phyloP scores from a whole-genome alignment of 495 filamentous ascomycete species.

The Penicillium soppii region DNA sequence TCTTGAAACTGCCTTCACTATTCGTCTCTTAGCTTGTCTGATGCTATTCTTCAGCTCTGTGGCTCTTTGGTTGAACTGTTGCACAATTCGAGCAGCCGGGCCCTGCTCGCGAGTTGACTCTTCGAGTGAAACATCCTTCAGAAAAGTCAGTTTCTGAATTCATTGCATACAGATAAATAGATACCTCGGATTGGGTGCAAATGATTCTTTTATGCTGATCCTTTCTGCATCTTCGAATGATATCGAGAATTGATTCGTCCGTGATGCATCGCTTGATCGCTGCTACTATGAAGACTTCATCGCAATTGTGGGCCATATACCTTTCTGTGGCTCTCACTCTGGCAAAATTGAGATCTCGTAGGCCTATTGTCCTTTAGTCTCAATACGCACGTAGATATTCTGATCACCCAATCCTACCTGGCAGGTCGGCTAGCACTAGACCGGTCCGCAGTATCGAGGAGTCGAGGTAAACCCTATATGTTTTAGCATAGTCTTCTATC shows the following conservation, averaged over 20 bases:
- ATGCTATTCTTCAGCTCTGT: no score
- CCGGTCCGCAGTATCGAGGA: slow-evolving; percentile 27
- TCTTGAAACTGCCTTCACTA: no score
- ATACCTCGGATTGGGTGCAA: slow-evolving; percentile 29
- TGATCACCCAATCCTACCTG: slow-evolving; percentile 29
- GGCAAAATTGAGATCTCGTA: slow-evolving; percentile 30
- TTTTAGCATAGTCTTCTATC: slow-evolving; percentile 8
- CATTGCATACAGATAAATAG: neutral
- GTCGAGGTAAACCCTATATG: slow-evolving; percentile 32
- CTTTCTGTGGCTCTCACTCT: slow-evolving; percentile 26
- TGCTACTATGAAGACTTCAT: slow-evolving; percentile 33
- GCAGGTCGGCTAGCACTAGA: slow-evolving; percentile 32
- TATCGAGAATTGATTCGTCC: slow-evolving; percentile 23
- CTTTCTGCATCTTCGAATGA: slow-evolving; percentile 12
- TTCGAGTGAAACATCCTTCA: slow-evolving; percentile 16
- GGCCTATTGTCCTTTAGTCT: neutral
- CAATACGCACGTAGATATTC: neutral
- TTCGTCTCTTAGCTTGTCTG: no score
- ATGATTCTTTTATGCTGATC: slow-evolving; percentile 20
- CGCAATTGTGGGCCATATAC: slow-evolving; percentile 26
- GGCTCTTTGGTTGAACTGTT: no score
- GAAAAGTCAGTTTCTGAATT: neutral
- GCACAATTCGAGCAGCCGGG: no score
- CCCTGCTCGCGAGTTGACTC: slow-evolving; percentile 14
- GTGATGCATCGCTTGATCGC: slow-evolving; percentile 20